These are phyloP conservation scores for Bimuria novae-zelandiae DNA, from an alignment of 2,329 filamentous ascomycete species.

Conservation along the genomic window DNA sequence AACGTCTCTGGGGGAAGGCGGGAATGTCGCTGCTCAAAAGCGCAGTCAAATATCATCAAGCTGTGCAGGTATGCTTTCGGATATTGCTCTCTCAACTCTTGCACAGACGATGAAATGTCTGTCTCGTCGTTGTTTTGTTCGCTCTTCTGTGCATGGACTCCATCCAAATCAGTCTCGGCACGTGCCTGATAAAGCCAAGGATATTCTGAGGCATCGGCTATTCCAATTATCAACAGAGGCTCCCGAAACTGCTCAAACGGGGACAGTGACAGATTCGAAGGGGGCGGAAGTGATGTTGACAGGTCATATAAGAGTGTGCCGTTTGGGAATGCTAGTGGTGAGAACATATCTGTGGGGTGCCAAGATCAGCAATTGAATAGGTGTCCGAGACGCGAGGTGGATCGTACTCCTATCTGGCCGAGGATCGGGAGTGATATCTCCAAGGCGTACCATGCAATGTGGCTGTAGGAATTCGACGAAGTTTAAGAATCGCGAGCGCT, in stretches of 20 bases:
- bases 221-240: slow-evolving; percentile 78
- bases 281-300: slow-evolving; percentile 76
- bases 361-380: slow-evolving; percentile 40
- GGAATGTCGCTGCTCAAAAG: slow-evolving; percentile 44
- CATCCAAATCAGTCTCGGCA: slow-evolving; percentile 20
- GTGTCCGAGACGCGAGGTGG: slow-evolving; percentile 20
- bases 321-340: slow-evolving; percentile 82
- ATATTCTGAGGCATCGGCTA: slow-evolving; percentile 78
- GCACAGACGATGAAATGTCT: slow-evolving; percentile 68
- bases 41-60: slow-evolving; percentile 78
- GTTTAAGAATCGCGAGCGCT: slow-evolving; percentile 74
- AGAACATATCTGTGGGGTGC: slow-evolving; percentile 78
- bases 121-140: slow-evolving; percentile 33
- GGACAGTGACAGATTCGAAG: slow-evolving; percentile 76
- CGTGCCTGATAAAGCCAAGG: slow-evolving; percentile 50
- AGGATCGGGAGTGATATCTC: slow-evolving; percentile 83
- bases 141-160: slow-evolving; percentile 16
- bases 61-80: slow-evolving; percentile 78
- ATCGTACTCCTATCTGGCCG: slow-evolving; percentile 81
- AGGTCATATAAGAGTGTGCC: slow-evolving; percentile 89
- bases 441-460: slow-evolving; percentile 80
- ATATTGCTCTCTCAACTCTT: slow-evolving; percentile 72
- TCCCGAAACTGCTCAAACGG: slow-evolving; percentile 92
- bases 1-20: slow-evolving; percentile 66
- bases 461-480: slow-evolving; percentile 79